Percentiles rank a stretch among this genome's conserved stretches.
phyloP scores from a whole-genome alignment of 306 rosid species.

The Cucumis melo region DNA sequence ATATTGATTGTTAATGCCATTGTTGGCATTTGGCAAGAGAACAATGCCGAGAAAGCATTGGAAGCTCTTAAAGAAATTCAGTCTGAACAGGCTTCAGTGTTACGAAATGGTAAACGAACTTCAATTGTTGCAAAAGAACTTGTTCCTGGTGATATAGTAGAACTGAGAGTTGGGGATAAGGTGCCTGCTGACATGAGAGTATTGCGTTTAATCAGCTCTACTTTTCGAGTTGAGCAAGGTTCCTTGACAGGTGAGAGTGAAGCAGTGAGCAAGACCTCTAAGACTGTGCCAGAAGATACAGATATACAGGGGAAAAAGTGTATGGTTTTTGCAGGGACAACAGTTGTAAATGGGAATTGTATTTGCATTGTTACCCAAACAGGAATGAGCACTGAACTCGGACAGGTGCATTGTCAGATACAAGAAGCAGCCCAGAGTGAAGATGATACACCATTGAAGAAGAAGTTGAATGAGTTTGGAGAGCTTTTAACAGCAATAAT shows the following conservation, averaged over 20 bases:
- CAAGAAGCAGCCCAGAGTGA: slow-evolving; percentile 39
- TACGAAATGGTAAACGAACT: slow-evolving; percentile 30
- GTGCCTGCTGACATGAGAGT: slow-evolving; percentile 42
- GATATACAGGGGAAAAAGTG: slow-evolving; percentile 34
- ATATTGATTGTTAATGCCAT: slow-evolving; percentile 43
- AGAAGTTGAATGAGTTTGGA: slow-evolving; percentile 38
- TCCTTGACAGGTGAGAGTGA: slow-evolving; percentile 45
- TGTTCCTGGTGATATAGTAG: slow-evolving; percentile 57
- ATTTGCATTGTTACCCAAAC: slow-evolving; percentile 44
- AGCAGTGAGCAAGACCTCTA: slow-evolving; percentile 33
- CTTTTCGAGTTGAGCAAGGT: slow-evolving; percentile 36
- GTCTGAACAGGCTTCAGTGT: slow-evolving; percentile 61
- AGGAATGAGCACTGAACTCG: slow-evolving; percentile 51
- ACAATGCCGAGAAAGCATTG: slow-evolving; percentile 84
- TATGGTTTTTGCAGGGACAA: slow-evolving; percentile 42
- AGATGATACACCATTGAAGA: slow-evolving; percentile 60
- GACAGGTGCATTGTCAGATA: slow-evolving; percentile 50
- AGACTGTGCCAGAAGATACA: slow-evolving; percentile 24
- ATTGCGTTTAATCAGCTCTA: slow-evolving; percentile 26
- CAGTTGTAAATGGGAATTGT: slow-evolving; percentile 50
- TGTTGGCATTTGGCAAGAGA: slow-evolving; percentile 95
- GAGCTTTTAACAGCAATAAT: slow-evolving; percentile 29
- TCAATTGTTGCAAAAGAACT: slow-evolving; percentile 66
- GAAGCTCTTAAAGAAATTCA: slow-evolving; percentile 92
- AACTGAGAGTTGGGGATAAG: slow-evolving; percentile 35